Evolutionary conservation across 225 moss, liverwort and hornwort species (phyloP).

Genomic region (Bryoerythrophyllum caledonicum): DNA sequence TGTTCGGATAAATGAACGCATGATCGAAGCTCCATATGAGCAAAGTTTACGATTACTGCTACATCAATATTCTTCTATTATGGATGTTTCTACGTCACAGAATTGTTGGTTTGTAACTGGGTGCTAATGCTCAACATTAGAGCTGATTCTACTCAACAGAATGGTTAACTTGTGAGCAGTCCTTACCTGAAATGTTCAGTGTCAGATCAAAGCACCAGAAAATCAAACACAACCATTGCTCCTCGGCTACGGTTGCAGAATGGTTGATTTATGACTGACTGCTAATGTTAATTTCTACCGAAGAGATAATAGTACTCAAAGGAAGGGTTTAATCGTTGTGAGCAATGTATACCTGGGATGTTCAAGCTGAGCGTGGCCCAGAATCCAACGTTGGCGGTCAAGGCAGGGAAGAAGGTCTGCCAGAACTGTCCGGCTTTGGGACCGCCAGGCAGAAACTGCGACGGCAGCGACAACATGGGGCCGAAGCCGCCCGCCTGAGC

Average conservation of each 20-base stretch:
- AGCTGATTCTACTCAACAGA: too few species aligned
- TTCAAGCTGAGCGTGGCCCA: conserved; percentile 96
- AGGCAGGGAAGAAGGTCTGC: conserved; percentile 79
- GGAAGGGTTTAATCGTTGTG: too few species aligned
- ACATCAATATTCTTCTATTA: not conserved
- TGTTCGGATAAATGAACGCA: too few species aligned
- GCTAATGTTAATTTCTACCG: too few species aligned
- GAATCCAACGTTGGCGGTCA: conserved; percentile 89
- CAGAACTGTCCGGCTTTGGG: conserved; percentile 84
- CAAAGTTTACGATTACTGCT: not conserved
- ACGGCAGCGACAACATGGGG: conserved; percentile 82
- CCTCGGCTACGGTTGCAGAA: too few species aligned
- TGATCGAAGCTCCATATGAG: too few species aligned
- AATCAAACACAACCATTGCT: too few species aligned
- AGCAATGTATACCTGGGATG: conserved; percentile 65
- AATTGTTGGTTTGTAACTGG: not conserved
- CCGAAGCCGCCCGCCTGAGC: conserved; percentile 81
- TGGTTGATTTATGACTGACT: too few species aligned
- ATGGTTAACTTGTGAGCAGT: too few species aligned
- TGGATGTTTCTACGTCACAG: not conserved
- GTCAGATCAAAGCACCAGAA: too few species aligned
- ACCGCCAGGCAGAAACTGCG: conserved; percentile 74
- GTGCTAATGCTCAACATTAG: not conserved
- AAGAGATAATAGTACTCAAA: too few species aligned
- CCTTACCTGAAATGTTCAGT: too few species aligned